Evolutionary conservation across 2,329 filamentous ascomycete genomes (phyloP).

Genomic region (Cytospora mali): DNA sequence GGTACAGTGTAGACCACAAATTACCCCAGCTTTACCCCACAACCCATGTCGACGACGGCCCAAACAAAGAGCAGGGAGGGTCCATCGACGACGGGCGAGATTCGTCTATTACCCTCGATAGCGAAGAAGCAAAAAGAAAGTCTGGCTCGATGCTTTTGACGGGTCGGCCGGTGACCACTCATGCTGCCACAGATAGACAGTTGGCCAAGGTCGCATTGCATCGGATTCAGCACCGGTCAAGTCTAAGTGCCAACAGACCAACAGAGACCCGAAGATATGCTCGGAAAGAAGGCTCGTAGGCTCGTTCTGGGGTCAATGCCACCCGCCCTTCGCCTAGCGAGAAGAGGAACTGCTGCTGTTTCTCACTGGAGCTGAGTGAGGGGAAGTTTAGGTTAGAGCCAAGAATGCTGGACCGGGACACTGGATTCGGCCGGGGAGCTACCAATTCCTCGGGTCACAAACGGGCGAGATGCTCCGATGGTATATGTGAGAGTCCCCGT

Average conservation of each 20-base stretch:
- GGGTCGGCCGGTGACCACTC: not conserved
- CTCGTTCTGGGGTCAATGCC: not conserved
- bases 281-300: not conserved
- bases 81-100: not conserved
- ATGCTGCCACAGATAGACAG: not conserved
- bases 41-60: constrained; percentile 12
- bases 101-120: not conserved
- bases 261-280: not conserved
- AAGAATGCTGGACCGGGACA: not conserved
- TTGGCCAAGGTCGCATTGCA: constrained; percentile 25
- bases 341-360: not conserved
- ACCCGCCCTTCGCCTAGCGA: not conserved
- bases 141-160: not conserved
- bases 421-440: constrained; percentile 2
- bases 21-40: constrained; percentile 24
- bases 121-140: not conserved
- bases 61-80: not conserved
- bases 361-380: not conserved
- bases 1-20: not conserved
- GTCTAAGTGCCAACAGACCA: not conserved
- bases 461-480: not conserved
- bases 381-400: not conserved
- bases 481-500: not conserved
- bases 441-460: constrained; percentile 4
- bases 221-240: not conserved